Evolutionary conservation across 2,329 filamentous ascomycete species (phyloP).

Genomic region (Ambrosiella cleistominuta): DNA sequence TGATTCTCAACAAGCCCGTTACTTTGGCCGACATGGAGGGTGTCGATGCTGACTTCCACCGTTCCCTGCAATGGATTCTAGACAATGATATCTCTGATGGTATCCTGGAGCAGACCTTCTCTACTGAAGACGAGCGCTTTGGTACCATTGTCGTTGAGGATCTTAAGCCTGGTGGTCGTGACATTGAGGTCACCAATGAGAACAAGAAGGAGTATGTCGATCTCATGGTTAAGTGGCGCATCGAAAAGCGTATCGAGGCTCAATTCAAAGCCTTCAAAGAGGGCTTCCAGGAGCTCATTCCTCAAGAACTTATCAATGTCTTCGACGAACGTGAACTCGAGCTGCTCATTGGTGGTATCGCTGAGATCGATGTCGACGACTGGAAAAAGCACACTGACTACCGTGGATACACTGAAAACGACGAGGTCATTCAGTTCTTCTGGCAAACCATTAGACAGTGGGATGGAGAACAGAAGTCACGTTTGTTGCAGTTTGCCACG

Average conservation of each 20-base stretch:
- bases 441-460: constrained; percentile 94
- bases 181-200: constrained; percentile 93
- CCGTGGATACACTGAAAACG: constrained; percentile 91
- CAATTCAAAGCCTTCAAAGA: constrained; percentile 97
- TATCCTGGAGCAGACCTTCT: constrained; percentile 88
- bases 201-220: constrained; percentile 99
- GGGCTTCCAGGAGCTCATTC: constrained; percentile 94
- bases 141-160: constrained; percentile 89
- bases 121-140: constrained; percentile 92
- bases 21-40: constrained; percentile 92
- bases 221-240: constrained; percentile 97
- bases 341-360: constrained; percentile 91
- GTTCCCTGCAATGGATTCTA: constrained; percentile 91
- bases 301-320: constrained; percentile 89
- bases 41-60: constrained; percentile 94
- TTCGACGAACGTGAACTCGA: constrained; percentile 97
- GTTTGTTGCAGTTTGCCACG: constrained; percentile 88
- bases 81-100: constrained; percentile 91
- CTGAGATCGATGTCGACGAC: constrained; percentile 98
- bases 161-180: constrained; percentile 70
- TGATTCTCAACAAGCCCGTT: constrained; percentile 91
- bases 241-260: constrained; percentile 93
- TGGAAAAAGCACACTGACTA: constrained; percentile 99
- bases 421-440: constrained; percentile 96
- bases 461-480: constrained; percentile 97